Base-by-base conservation (phyloP, 164 flowering plant genomes). In the Berberis vulgaris region DNA sequence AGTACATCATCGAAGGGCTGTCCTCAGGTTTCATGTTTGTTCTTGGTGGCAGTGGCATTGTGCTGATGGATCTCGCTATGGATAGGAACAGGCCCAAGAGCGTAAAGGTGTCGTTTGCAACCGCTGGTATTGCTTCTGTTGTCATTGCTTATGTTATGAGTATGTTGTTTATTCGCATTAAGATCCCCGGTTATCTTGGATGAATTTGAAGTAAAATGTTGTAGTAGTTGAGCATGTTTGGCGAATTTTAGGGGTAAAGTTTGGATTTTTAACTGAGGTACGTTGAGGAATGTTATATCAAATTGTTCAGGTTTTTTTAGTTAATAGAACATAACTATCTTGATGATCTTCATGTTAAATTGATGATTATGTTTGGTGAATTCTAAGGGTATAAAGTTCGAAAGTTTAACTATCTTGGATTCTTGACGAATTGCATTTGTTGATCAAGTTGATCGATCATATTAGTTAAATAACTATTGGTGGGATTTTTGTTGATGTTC, bases 11-110 rank as follows among this genome's bases (percentile, higher is more conserved):
- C 63, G 98, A 94, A 62, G 98, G 98, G 0, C 86, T 94, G 9
- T 88, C 96, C 1, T 88, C 97, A 3, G 97, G 98, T 1, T 94
- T 88, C 83, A 94, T 94, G 98, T 94, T 94, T 73, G 82, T 94
- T n/a, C 83, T 94, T 39, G 97, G 98, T 41, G 98, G 98, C 0
- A 2, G 84, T 2, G 98, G 98, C 45, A 86, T 94, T 54, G 76
- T 94, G 13, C 73, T 94, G 12, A 52, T 94, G 80, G 97, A 94
- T 67, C 85, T 94, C 2, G 92, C 93, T 3, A 73, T 87, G 1
- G 96, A 90, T 49, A 77, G 77, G 43, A 84, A 87, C 66, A 80
- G 97, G 11, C 87, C 79, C 5, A 80, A 68, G 77, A 81, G 84
- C 62, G 81, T 88, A 3, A 84, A 86, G 79, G 71, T 78, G 9